phyloP scores from a whole-genome alignment of 768 basidiomycete genomes.

The Clitopilus hobsonii region DNA sequence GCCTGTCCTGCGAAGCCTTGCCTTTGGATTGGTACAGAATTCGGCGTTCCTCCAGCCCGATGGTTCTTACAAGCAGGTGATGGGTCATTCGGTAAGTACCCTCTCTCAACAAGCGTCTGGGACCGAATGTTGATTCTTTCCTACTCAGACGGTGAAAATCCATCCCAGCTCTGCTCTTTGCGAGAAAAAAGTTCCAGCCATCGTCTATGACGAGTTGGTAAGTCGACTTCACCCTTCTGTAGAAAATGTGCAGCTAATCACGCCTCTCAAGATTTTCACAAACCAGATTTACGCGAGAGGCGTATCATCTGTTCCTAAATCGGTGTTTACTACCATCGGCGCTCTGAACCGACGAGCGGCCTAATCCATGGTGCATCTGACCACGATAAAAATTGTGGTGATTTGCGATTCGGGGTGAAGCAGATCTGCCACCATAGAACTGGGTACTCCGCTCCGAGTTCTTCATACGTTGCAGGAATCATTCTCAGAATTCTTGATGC shows the following conservation, averaged over 20 bases:
- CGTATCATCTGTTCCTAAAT: constrained; percentile 77
- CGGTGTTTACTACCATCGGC: constrained; percentile 30
- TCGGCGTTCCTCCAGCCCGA: constrained; percentile 82
- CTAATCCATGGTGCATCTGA: constrained; percentile 5
- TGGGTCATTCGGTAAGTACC: constrained; percentile 60
- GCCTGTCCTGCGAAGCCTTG: constrained; percentile 64
- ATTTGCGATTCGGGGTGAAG: background rate
- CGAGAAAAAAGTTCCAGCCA: constrained; percentile 79
- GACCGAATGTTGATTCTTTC: background rate
- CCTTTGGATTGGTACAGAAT: constrained; percentile 76
- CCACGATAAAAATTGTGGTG: background rate
- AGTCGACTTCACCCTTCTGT: constrained; percentile 20
- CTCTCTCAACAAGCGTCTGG: background rate
- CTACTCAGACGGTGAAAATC: constrained; percentile 70
- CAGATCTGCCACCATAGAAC: background rate
- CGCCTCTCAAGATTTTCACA: constrained; percentile 60
- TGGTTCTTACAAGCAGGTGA: constrained; percentile 79
- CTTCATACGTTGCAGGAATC: no score
- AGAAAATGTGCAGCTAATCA: background rate
- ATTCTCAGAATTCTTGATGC: background rate
- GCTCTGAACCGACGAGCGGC: constrained; percentile 28
- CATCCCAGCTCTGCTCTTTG: constrained; percentile 84
- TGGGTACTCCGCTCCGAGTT: background rate
- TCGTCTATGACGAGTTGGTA: constrained; percentile 93
- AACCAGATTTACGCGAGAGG: constrained; percentile 86